A percentile compares a stretch with the other conserved stretches of the same genome.
Conservation (phyloP, 306 rosid species). For the Citrullus mucosospermus region DNA sequence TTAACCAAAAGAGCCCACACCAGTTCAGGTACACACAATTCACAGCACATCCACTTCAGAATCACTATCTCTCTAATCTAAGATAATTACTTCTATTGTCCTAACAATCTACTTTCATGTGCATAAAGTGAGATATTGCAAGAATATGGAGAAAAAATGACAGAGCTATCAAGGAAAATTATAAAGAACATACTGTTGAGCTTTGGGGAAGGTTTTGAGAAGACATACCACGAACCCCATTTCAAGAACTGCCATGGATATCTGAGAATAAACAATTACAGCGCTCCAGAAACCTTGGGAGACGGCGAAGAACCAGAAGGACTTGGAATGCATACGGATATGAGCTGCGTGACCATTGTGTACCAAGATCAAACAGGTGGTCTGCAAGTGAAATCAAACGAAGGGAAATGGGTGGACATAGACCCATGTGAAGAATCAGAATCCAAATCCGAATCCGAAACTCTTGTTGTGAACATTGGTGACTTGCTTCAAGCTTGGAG, state of each 20-base stretch:
- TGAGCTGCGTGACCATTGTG: slow-evolving; percentile 78
- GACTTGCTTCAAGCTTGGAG: slow-evolving; percentile 97
- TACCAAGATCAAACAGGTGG: slow-evolving; percentile 85
- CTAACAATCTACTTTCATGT: slow-evolving; percentile 1
- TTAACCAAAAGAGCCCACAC: slow-evolving; percentile 29
- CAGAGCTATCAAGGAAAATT: slow-evolving; percentile 50
- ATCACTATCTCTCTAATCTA: background rate
- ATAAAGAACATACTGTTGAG: slow-evolving; percentile 42
- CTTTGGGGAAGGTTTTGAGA: slow-evolving; percentile 51
- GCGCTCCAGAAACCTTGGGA: slow-evolving; percentile 31
- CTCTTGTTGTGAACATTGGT: slow-evolving; percentile 77
- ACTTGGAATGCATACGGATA: slow-evolving; percentile 95
- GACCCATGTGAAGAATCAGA: slow-evolving; percentile 47
- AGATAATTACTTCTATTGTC: background rate
- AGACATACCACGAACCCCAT: slow-evolving; percentile 34
- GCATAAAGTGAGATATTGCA: slow-evolving; percentile 52
- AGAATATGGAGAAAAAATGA: slow-evolving; percentile 83
- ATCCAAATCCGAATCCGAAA: slow-evolving; percentile 14
- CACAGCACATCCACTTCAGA: background rate
- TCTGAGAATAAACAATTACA: slow-evolving; percentile 72
- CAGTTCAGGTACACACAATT: slow-evolving; percentile 44
- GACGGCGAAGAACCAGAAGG: slow-evolving; percentile 45
- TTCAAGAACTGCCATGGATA: slow-evolving; percentile 77
- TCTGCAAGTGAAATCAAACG: slow-evolving; percentile 70
- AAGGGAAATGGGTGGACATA: slow-evolving; percentile 76